Evolutionary conservation across 2,329 filamentous ascomycete species (phyloP), one percentile per base, ranked within the genome.

Genomic region (Fusarium tanahbumbuense): DNA sequence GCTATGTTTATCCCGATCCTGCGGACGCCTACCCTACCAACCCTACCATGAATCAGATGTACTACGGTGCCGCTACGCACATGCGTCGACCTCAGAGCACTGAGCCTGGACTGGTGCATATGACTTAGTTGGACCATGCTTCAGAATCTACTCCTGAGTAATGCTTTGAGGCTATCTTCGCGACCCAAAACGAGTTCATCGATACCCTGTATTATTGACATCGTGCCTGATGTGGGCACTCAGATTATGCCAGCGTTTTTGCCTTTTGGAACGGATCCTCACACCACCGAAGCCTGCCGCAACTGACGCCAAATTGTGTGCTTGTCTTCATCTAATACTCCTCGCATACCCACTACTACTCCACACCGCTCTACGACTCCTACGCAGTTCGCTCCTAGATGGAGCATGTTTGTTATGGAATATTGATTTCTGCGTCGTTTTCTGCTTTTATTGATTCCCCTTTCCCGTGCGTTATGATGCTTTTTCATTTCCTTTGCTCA

Each of bases 1-100:
- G 85, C 68, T 94, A 93, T 70, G 89, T 92, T 67, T 97, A 97
- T 77, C 89, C 91, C 10, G 97, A 98, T 73, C 92, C 93, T 0
- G 61, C 68, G 44, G 93, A 97, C 73, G 88, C 89, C 27, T 91
- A 91, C 65, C 86, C 86, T 37, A 86, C 88, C 52, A 85, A 86
- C 41, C 84, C 81, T 7, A 85, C 86, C 44, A 86, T 89, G 77
- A 86, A 86, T 34, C 89, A 91, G 74, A 88, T 93, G 83, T 95
- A 94, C 78, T 94, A 94, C 72, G 85, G 86, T 37, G 89, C 88
- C 67, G 86, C 88, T 8, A 86, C 78, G 11, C 78, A 89, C 62
- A 89, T 93, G 72, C 89, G 92, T 60, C 87, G 92, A 63, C 90
- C 91, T 6, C 91, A 92, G 72, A 93, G 92, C 84, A 88, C 92